A percentile compares a stretch with the other conserved stretches of the same genome.
phyloP scores from a whole-genome alignment of 2,329 filamentous ascomycete genomes.

The Pochonia chlamydosporia region DNA sequence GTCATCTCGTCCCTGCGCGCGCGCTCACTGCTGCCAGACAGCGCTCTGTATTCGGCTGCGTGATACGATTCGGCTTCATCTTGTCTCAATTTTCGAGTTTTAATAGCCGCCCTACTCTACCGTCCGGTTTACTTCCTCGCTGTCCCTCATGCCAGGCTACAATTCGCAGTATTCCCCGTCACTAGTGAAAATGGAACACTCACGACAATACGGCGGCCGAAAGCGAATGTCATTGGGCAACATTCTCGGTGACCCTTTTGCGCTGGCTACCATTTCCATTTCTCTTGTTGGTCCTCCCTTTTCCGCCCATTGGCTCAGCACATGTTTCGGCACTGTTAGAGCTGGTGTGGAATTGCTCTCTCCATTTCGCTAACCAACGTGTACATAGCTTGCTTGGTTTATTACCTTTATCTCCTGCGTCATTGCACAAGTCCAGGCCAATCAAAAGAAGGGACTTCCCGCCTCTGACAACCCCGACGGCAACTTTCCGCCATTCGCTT shows the following conservation, averaged over 20 bases:
- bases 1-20: slow-evolving; percentile 1
- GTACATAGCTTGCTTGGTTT: slow-evolving; percentile 77
- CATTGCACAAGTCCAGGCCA: slow-evolving; percentile 54
- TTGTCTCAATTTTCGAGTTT: neutral
- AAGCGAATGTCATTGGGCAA: slow-evolving; percentile 65
- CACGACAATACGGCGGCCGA: slow-evolving; percentile 51
- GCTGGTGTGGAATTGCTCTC: too few species aligned
- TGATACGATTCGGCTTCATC: neutral
- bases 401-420: slow-evolving; percentile 87
- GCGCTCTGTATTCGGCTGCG: neutral
- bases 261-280: slow-evolving; percentile 89
- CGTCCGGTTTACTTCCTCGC: neutral
- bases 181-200: slow-evolving; percentile 74
- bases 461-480: slow-evolving; percentile 16
- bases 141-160: slow-evolving; percentile 66
- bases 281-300: slow-evolving; percentile 63
- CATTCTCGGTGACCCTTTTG: slow-evolving; percentile 93
- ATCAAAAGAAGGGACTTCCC: slow-evolving; percentile 19
- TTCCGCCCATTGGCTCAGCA: neutral
- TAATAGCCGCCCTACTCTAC: neutral
- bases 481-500: slow-evolving; percentile 77
- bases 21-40: neutral
- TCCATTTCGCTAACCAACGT: slow-evolving; percentile 2
- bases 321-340: too few species aligned
- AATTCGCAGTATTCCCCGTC: slow-evolving; percentile 68